phyloP scores from a whole-genome alignment of 2,329 filamentous ascomycete genomes.

The Cryphonectria naterciae region DNA sequence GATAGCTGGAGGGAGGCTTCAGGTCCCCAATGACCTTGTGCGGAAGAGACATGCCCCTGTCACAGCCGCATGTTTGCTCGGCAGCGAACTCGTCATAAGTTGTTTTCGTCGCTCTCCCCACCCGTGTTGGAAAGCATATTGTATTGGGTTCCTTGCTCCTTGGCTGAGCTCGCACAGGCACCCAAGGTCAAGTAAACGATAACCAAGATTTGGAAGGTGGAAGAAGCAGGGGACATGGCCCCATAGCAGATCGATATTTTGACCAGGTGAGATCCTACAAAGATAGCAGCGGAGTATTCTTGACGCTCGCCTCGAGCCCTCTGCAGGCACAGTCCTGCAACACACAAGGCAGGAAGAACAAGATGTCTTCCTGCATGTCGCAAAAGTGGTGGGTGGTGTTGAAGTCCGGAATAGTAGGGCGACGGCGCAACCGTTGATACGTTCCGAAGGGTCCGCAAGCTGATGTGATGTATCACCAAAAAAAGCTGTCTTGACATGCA shows the following conservation, averaged over 20 bases:
- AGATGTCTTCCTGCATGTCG: not conserved
- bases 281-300: not conserved
- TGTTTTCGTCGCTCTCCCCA: not conserved
- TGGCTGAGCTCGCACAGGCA: not conserved
- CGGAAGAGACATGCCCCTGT: not conserved
- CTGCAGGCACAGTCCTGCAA: not conserved
- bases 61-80: not conserved
- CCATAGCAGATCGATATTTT: not conserved
- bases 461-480: constrained; percentile 45
- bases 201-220: not conserved
- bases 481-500: constrained; percentile 18
- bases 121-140: not conserved
- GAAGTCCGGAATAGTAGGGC: not conserved
- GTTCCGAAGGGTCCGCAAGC: constrained; percentile 53
- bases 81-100: not conserved
- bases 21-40: not conserved
- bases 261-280: not conserved
- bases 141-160: not conserved
- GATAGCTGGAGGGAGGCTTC: not conserved
- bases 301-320: not conserved
- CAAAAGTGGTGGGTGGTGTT: not conserved
- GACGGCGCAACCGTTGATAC: constrained; percentile 41
- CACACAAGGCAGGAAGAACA: no score
- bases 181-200: not conserved
- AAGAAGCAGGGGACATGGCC: not conserved